Conservation (phyloP, 106 monocot genomes). For the Dioscorea dumetorum region DNA sequence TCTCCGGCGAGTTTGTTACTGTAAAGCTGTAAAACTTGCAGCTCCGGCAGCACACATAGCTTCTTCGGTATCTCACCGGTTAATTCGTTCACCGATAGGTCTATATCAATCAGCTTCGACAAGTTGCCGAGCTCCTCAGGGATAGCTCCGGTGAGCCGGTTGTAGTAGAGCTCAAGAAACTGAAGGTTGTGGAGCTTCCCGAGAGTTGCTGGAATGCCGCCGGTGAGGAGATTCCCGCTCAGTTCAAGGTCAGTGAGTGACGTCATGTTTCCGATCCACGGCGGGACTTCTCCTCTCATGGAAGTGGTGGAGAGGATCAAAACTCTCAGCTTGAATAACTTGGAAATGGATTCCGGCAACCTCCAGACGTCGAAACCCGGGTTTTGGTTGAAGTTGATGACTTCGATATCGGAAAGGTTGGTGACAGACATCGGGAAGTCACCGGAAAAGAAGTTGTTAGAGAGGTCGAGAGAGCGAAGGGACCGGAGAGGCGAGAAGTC, state of each 20-base stretch:
- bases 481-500: constrained; percentile 54
- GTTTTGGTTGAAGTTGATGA: constrained; percentile 73
- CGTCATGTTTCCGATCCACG: constrained; percentile 92
- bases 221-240: constrained; percentile 61
- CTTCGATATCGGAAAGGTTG: constrained; percentile 67
- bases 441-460: constrained; percentile 73
- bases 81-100: constrained; percentile 72
- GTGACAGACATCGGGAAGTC: constrained; percentile 57
- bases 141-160: constrained; percentile 50
- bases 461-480: constrained; percentile 56
- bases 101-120: constrained; percentile 54
- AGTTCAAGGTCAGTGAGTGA: constrained; percentile 79
- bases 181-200: constrained; percentile 62
- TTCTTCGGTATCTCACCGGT: constrained; percentile 61
- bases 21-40: constrained; percentile 67
- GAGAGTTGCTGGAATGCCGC: constrained; percentile 59
- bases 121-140: constrained; percentile 82
- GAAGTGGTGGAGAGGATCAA: constrained; percentile 78
- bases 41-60: constrained; percentile 45
- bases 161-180: constrained; percentile 85
- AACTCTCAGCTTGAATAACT: constrained; percentile 40
- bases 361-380: constrained; percentile 61
- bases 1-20: constrained; percentile 67
- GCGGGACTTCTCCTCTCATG: constrained; percentile 61
- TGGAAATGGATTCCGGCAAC: constrained; percentile 45